Evolutionary conservation across 169 alveolate species (phyloP), one percentile per base, ranked within the genome.

Genomic region (Cryptosporidium sp.): DNA sequence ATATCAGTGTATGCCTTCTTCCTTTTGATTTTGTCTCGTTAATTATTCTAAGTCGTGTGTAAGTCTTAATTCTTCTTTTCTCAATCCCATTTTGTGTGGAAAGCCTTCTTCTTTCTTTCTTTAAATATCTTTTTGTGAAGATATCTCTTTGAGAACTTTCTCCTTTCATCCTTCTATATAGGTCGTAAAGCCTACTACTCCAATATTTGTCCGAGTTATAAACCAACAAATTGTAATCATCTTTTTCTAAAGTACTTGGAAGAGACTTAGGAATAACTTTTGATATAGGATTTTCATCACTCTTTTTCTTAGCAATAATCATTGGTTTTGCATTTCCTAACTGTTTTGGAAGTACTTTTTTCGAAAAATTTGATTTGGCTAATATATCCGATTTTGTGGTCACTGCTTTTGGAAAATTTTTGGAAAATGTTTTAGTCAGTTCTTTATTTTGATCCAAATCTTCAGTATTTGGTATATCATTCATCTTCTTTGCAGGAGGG

Each of bases 141-240:
- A 3, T 29, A 26, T 39, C n/a, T 33, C 0, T 31, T 52, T 37
- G 44, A 37, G 31, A 33, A 8, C 72, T 65, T 65, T 65, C 72
- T 33, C 72, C 72, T 14, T 37, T 65, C 72, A 65, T 65, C 52
- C 72, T 65, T 14, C 51, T 65, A 65, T 65, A 65, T 10, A 65
- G 72, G 4, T 65, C 72, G 16, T 65, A 35, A 16, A 65, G 72
- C 0, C 52, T 37, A 10, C 31, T 33, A 16, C 51, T 31, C 72
- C 72, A 65, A 65, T 31, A 31, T 33, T 33, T 65, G 4, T 65
- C 52, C 3, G 51, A 31, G 29, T 65, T 52, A 21, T 65, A 65
- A 65, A 65, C 16, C 51, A 35, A 16, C 1, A 65, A 9, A 5
- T n/a, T 31, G 21, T 33, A 8, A 10, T 65, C 51, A 10, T 12